Evolutionary conservation across 495 filamentous ascomycete genomes (phyloP), one percentile per base, ranked within the genome.

Genomic region (Penicillium samsonianum): DNA sequence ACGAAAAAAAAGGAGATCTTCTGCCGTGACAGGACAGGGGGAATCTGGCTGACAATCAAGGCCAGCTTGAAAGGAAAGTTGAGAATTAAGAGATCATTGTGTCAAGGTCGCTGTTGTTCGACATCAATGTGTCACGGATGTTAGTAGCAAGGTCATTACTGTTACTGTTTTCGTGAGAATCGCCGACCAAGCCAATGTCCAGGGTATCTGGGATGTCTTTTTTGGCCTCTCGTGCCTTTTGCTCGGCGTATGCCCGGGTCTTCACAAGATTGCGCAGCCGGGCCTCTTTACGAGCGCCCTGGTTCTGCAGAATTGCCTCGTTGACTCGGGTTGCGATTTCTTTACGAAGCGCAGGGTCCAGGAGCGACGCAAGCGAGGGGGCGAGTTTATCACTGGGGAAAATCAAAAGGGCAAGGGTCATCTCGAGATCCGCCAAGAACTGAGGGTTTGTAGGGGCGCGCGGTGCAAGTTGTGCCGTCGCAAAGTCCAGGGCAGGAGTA

Each of bases 401-500:
- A 56, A 97, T 90, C 38, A 98, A 76, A 42, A 98, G 85, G 2
- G 91, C 87, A 84, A 99, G 96, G 0, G 94, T 96, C 59, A 86
- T 82, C 71, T 99, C 94, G 19, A 99, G 81, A 60, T 96, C 92
- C 55, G 89, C 83, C 8, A 96, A 79, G 62, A 96, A 98, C 35
- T 87, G 82, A 19, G 81, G 83, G 58, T 93, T 92, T 19, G 84
- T 88, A 4, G 92, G 85, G 1, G 93, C 94, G 33, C 90, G 86
- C 2, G 95, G 94, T 8, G 90, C 92, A 20, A 99, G 79, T 59
- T 96, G 87, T 23, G 83, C 82, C 1, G 88, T 91, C 14, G 94
- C 94, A 73, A 99, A 99, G 45, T 85, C 83, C 47, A 99, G 73
- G 5, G 91, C 93, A 14, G 88, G 86, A 11, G 78, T 86, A 59